Conservation (phyloP, 176 grass and related monocot species). For the Zoysia japonica region DNA sequence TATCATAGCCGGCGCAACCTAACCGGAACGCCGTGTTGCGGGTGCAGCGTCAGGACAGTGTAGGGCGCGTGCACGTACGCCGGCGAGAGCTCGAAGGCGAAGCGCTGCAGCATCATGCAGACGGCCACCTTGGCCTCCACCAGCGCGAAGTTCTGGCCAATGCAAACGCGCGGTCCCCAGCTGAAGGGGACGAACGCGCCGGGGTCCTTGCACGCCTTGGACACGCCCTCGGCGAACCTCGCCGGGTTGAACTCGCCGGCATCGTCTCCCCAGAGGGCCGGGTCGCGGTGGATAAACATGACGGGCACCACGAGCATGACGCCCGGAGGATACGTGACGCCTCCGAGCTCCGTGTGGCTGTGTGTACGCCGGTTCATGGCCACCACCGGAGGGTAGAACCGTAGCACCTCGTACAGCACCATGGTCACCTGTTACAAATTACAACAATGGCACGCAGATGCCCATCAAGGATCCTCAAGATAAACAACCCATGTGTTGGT, state of each 20-base stretch:
- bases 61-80: conserved; percentile 50
- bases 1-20: conserved; percentile 24
- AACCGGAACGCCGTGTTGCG: conserved; percentile 44
- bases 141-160: conserved; percentile 62
- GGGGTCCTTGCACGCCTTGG: conserved; percentile 43
- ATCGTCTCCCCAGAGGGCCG: conserved; percentile 47
- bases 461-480: background rate
- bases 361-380: conserved; percentile 15
- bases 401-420: conserved; percentile 59
- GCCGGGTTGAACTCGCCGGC: conserved; percentile 52
- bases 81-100: conserved; percentile 48
- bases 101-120: conserved; percentile 53
- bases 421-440: conserved; percentile 44
- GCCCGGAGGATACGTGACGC: conserved; percentile 40
- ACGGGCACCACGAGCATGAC: conserved; percentile 36
- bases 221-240: conserved; percentile 48
- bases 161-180: conserved; percentile 47
- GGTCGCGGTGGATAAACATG: conserved; percentile 51
- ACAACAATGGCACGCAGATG: background rate
- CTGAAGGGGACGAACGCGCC: conserved; percentile 55
- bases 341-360: conserved; percentile 41
- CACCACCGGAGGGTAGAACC: conserved; percentile 37
- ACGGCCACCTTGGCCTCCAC: conserved; percentile 56
- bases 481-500: background rate
- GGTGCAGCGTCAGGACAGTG: conserved; percentile 49